phyloP scores from a whole-genome alignment of 2,329 filamentous ascomycete genomes.

The Graphium sp. region DNA sequence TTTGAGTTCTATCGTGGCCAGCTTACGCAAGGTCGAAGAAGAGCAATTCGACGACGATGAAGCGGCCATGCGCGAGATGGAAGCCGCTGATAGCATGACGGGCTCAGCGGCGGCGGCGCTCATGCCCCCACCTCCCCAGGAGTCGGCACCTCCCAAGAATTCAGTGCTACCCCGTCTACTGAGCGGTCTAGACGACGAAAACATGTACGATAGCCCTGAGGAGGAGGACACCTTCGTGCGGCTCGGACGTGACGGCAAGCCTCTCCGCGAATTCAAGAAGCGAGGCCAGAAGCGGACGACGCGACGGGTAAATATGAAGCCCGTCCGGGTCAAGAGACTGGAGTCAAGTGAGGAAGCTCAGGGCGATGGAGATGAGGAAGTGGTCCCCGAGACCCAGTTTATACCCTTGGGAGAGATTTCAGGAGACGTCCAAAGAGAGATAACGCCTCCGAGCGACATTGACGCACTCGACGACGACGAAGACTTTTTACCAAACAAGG shows the following conservation, averaged over 20 bases:
- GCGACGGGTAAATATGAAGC: constrained; percentile 46
- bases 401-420: constrained; percentile 3
- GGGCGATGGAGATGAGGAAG: constrained; percentile 5
- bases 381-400: constrained; percentile 13
- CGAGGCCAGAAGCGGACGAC: constrained; percentile 72
- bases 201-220: constrained; percentile 33
- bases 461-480: constrained; percentile 6
- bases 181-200: constrained; percentile 49
- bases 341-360: constrained; percentile 14
- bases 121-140: background rate
- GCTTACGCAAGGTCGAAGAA: constrained; percentile 53
- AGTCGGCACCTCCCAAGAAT: constrained; percentile 9
- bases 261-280: constrained; percentile 58
- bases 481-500: constrained; percentile 6
- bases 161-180: no score
- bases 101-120: constrained; percentile 14
- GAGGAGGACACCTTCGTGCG: constrained; percentile 30
- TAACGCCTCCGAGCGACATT: constrained; percentile 3
- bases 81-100: no score
- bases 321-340: constrained; percentile 30
- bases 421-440: constrained; percentile 12
- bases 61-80: constrained; percentile 56
- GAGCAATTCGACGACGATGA: constrained; percentile 56
- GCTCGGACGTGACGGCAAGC: constrained; percentile 42
- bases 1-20: constrained; percentile 58